A percentile compares a stretch with the other conserved stretches of the same genome.
phyloP scores from a whole-genome alignment of 768 basidiomycete species.

The Piloderma croceum region DNA sequence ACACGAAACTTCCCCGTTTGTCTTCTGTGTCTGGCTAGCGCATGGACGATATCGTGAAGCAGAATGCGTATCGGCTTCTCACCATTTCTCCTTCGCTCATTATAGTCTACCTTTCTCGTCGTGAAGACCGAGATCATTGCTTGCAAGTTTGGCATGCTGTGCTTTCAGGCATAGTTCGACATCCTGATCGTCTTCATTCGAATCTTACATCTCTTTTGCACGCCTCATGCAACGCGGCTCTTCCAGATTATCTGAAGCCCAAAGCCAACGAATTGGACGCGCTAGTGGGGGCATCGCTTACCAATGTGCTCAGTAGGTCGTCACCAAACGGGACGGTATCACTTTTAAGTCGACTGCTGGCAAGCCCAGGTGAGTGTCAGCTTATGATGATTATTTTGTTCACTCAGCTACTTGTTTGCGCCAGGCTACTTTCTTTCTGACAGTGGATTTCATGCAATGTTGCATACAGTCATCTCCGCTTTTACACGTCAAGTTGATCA shows the following conservation, averaged over 20 bases:
- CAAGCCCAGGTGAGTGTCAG: too few species aligned
- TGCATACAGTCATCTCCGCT: constrained; percentile 28
- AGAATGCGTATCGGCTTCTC: constrained; percentile 37
- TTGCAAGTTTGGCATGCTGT: constrained; percentile 43
- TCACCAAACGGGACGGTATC: too few species aligned
- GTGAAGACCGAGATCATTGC: constrained; percentile 26
- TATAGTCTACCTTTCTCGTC: constrained; percentile 46
- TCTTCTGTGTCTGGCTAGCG: too few species aligned
- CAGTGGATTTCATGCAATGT: constrained; percentile 27
- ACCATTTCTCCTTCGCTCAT: constrained; percentile 38
- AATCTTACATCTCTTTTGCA: constrained; percentile 37
- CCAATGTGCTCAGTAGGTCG: constrained; percentile 35
- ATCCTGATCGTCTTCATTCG: constrained; percentile 24
- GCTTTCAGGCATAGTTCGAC: constrained; percentile 36
- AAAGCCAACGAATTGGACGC: constrained; percentile 39
- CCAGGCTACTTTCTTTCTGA: constrained; percentile 25
- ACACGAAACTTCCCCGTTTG: too few species aligned
- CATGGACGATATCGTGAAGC: constrained; percentile 39
- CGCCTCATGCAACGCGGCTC: constrained; percentile 29
- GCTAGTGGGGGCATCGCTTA: constrained; percentile 35
- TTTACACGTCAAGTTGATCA: constrained; percentile 32
- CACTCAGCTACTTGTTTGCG: background rate
- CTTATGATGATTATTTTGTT: too few species aligned
- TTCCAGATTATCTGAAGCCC: constrained; percentile 46
- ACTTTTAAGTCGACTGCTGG: too few species aligned